phyloP scores from a whole-genome alignment of 2,329 filamentous ascomycete species.

The Falciphora oryzae region DNA sequence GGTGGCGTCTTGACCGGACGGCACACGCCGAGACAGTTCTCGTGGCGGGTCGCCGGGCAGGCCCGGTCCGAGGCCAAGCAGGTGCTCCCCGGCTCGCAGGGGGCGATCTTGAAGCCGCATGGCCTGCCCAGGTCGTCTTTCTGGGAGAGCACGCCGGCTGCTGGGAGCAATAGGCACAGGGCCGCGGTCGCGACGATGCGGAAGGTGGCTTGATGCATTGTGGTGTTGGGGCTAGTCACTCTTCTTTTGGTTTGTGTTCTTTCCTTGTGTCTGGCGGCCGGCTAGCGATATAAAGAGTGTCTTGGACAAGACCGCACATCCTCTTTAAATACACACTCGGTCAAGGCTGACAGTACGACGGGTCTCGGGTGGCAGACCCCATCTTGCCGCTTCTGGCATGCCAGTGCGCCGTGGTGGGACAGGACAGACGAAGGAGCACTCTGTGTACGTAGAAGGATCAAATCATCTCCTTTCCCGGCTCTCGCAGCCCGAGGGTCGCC shows the following conservation, averaged over 20 bases:
- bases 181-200: not conserved
- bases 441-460: no score
- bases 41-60: constrained; percentile 14
- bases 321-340: not conserved
- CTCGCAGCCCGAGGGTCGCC: no score
- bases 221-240: not conserved
- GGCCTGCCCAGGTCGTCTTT: constrained; percentile 7
- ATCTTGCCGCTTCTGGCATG: not conserved
- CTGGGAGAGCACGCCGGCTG: not conserved
- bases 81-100: constrained; percentile 14
- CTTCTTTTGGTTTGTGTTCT: not conserved
- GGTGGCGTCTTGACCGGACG: constrained; percentile 5
- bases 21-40: constrained; percentile 19
- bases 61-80: constrained; percentile 16
- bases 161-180: not conserved
- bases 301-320: not conserved
- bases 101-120: constrained; percentile 20
- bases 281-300: not conserved
- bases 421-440: not conserved
- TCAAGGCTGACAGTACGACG: no score
- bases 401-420: not conserved
- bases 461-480: no score
- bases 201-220: not conserved
- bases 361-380: not conserved
- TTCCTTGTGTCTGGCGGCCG: no score